Conservation (phyloP, 345 rosid genomes). For the Gossypium mustelinum region DNA sequence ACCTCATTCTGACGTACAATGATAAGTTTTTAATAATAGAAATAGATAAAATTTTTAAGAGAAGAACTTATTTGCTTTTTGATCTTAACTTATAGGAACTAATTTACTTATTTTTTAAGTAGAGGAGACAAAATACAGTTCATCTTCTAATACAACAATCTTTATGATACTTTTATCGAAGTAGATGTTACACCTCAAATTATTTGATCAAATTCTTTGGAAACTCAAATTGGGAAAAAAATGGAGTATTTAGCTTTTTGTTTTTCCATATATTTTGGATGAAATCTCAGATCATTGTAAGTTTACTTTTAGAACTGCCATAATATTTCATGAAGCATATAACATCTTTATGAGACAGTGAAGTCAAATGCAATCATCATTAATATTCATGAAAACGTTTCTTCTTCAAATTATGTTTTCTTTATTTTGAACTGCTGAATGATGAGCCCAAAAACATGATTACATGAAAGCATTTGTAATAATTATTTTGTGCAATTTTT, state of each 20-base stretch:
- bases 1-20: too few species aligned
- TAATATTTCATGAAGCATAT: not conserved
- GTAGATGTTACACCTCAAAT: too few species aligned
- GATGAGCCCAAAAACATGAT: slow-evolving; percentile 1
- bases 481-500: not conserved
- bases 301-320: slow-evolving; percentile 6
- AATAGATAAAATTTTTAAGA: too few species aligned
- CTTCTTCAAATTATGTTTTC: not conserved
- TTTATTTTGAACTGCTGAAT: not conserved
- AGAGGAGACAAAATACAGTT: too few species aligned
- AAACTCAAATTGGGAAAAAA: too few species aligned
- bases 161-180: too few species aligned
- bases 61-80: too few species aligned
- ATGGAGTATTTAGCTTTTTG: not conserved
- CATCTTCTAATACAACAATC: too few species aligned
- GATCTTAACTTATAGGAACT: too few species aligned
- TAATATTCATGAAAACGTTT: not conserved
- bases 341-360: slow-evolving; percentile 12
- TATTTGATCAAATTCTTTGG: too few species aligned
- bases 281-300: not conserved
- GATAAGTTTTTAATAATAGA: too few species aligned
- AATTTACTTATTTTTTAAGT: too few species aligned
- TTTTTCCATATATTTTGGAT: not conserved
- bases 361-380: slow-evolving; percentile 11
- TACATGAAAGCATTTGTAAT: not conserved